A percentile compares a stretch with the other conserved stretches of the same genome.
Evolutionary conservation across 2,329 filamentous ascomycete genomes (phyloP).

Genomic region (Cytospora paraplurivora): DNA sequence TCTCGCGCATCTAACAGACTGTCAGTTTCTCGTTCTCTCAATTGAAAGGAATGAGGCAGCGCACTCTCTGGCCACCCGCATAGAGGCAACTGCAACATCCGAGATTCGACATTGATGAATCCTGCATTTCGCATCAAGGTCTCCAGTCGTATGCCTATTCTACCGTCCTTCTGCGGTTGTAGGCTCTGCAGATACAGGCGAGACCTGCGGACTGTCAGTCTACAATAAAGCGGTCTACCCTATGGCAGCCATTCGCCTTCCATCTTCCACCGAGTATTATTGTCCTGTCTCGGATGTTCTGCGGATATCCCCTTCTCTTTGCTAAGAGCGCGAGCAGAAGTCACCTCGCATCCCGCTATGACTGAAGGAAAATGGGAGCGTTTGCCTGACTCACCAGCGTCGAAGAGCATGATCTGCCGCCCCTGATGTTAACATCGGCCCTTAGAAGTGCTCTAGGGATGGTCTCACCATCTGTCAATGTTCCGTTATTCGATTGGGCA

Average conservation of each 20-base stretch:
- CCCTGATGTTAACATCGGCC: background rate
- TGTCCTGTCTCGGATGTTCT: background rate
- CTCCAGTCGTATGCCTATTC: slow-evolving; percentile 63
- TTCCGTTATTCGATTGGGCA: slow-evolving; percentile 82
- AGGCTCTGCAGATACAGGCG: slow-evolving; percentile 63
- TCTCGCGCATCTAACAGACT: slow-evolving; percentile 50
- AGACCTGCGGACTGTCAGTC: slow-evolving; percentile 42
- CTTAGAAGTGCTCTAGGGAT: slow-evolving; percentile 62
- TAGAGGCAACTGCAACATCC: slow-evolving; percentile 67
- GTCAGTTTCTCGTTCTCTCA: slow-evolving; percentile 25
- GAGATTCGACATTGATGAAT: slow-evolving; percentile 67
- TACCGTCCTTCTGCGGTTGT: slow-evolving; percentile 66
- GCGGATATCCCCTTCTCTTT: background rate
- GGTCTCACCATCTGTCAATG: slow-evolving; percentile 66
- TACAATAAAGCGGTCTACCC: background rate
- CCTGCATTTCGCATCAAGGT: slow-evolving; percentile 62
- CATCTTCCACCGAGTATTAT: background rate
- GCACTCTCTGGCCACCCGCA: slow-evolving; percentile 70
- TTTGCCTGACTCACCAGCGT: slow-evolving; percentile 50
- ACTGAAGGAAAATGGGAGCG: background rate
- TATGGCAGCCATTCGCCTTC: background rate
- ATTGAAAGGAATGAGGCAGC: slow-evolving; percentile 30
- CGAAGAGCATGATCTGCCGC: slow-evolving; percentile 62
- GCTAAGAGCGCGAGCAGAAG: background rate
- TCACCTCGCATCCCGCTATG: background rate